Conservation (phyloP, 1,284 basidiomycete genomes). For the Ganoderma sinense region DNA sequence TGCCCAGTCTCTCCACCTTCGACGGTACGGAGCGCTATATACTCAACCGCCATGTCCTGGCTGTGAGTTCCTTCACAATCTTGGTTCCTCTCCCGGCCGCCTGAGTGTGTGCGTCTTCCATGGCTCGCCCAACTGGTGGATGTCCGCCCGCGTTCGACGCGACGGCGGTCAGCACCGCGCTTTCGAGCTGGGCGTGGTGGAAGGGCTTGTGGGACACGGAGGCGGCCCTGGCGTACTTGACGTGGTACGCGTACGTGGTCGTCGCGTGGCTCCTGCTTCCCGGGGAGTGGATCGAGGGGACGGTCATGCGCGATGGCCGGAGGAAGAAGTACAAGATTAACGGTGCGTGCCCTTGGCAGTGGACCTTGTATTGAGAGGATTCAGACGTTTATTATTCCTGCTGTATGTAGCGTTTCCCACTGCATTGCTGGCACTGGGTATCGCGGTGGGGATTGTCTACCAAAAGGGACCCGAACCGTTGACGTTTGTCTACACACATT, state of each 20-base stretch:
- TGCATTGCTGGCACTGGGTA: conserved; percentile 79
- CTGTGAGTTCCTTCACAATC: not conserved
- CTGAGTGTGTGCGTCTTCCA: not conserved
- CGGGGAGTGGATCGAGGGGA: conserved; percentile 87
- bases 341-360: conserved; percentile 60
- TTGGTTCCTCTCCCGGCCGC: not conserved
- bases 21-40: not conserved
- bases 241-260: conserved; percentile 93
- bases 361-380: not conserved
- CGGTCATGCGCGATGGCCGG: conserved; percentile 78
- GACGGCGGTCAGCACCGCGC: conserved; percentile 51
- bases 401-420: conserved; percentile 76
- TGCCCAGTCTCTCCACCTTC: not conserved
- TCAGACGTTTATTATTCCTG: not conserved
- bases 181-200: conserved; percentile 70
- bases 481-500: conserved; percentile 93
- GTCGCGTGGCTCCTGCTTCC: conserved; percentile 87
- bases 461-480: conserved; percentile 83
- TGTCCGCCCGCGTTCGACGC: conserved; percentile 68
- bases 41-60: not conserved
- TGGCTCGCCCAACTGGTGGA: conserved; percentile 54
- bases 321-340: conserved; percentile 94
- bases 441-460: conserved; percentile 72
- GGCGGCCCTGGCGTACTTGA: conserved; percentile 74
- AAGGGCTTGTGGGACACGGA: conserved; percentile 81